phyloP scores from a whole-genome alignment of 176 grass and related monocot genomes.

The Musa beccarii region DNA sequence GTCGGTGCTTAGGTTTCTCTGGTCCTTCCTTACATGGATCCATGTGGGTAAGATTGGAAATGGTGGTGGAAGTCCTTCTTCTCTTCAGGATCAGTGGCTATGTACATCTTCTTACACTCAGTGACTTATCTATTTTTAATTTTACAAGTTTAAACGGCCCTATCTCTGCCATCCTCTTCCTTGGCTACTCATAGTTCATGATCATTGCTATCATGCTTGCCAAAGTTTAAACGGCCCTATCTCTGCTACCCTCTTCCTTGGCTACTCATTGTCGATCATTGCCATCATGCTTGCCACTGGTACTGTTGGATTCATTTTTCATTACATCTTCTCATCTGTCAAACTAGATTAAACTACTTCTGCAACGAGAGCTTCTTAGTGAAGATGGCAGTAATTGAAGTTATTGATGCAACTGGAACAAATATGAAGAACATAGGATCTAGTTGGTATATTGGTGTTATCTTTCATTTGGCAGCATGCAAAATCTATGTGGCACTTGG shows the following conservation, averaged over 20 bases:
- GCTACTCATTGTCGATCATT: constrained; percentile 60
- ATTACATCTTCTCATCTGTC: constrained; percentile 59
- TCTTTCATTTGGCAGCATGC: not conserved
- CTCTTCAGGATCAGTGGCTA: constrained; percentile 49
- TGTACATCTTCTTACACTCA: constrained; percentile 44
- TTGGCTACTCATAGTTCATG: constrained; percentile 66
- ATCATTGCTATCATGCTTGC: constrained; percentile 64
- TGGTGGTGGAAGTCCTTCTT: constrained; percentile 84
- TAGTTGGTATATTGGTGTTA: not conserved
- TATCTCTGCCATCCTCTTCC: constrained; percentile 44
- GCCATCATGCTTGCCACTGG: constrained; percentile 67
- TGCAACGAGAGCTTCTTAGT: not conserved
- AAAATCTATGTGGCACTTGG: not conserved
- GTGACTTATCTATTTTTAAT: constrained; percentile 61
- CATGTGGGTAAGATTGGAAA: constrained; percentile 50
- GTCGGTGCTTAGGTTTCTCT: constrained; percentile 41
- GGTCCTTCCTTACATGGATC: constrained; percentile 47
- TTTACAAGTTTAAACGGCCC: constrained; percentile 55
- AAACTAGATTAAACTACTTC: constrained; percentile 48
- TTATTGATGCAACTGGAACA: too few relatives aligned
- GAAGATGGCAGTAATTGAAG: too few relatives aligned
- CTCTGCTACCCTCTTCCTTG: constrained; percentile 48
- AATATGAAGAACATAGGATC: too few relatives aligned
- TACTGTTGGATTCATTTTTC: constrained; percentile 46
- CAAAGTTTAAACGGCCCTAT: constrained; percentile 55